These are phyloP conservation scores for Guadua angustifolia DNA, from an alignment of 176 grass and related monocot genomes.

Conservation along the genomic window DNA sequence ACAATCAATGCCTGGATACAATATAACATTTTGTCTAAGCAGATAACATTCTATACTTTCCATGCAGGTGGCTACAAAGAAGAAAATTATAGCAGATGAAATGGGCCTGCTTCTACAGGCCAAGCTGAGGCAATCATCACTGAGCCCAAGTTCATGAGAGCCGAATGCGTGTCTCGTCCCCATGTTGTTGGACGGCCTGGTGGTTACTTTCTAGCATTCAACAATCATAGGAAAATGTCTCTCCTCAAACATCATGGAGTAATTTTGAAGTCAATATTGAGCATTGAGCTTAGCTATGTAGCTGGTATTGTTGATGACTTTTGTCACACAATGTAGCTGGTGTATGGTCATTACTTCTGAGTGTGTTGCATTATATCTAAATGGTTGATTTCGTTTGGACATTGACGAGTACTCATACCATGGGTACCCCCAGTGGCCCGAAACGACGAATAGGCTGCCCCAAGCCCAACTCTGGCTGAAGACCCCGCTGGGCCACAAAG, in stretches of 20 bases:
- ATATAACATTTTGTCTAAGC: neutral
- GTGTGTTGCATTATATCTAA: neutral
- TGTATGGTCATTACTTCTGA: neutral
- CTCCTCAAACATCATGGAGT: neutral
- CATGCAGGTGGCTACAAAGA: slow-evolving; percentile 82
- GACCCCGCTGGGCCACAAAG: too few relatives aligned
- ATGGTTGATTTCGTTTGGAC: slow-evolving; percentile 17
- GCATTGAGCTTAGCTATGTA: neutral
- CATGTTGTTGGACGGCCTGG: neutral
- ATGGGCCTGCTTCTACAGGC: slow-evolving; percentile 60
- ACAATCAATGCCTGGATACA: neutral
- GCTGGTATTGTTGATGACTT: neutral
- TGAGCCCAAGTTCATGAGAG: slow-evolving; percentile 61
- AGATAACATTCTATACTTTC: slow-evolving; percentile 33
- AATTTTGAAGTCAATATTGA: slow-evolving; percentile 7
- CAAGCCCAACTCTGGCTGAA: too few relatives aligned
- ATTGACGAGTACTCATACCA: too few relatives aligned
- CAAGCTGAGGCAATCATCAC: slow-evolving; percentile 72
- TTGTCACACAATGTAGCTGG: neutral
- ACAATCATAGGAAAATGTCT: slow-evolving; percentile 2
- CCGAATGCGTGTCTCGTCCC: too few relatives aligned
- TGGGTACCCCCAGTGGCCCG: too few relatives aligned
- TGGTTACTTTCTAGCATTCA: slow-evolving; percentile 20
- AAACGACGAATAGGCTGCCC: too few relatives aligned
- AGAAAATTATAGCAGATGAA: slow-evolving; percentile 85